These are phyloP conservation scores for Botrytis elliptica DNA, from an alignment of 2,329 filamentous ascomycete genomes.

Conservation along the genomic window DNA sequence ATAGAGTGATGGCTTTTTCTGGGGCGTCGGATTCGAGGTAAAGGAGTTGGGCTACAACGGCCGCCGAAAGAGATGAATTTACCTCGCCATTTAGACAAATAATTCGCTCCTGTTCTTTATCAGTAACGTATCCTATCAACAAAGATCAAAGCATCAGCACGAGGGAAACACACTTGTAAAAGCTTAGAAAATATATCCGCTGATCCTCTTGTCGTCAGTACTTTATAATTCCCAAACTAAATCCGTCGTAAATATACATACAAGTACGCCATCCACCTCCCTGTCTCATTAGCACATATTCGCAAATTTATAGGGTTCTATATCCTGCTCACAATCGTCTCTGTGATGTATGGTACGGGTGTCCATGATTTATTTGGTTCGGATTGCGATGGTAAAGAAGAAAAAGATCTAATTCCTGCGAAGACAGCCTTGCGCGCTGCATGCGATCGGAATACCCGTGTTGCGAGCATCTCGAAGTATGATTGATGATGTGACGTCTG, in stretches of 20 bases:
- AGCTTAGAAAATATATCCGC: slow-evolving; percentile 83
- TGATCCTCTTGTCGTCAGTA: slow-evolving; percentile 39
- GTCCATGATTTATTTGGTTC: slow-evolving; percentile 39
- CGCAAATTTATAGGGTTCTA: slow-evolving; percentile 13
- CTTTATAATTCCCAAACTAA: slow-evolving; percentile 30
- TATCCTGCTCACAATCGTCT: slow-evolving; percentile 52
- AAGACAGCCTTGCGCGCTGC: slow-evolving; percentile 31
- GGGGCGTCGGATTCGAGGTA: slow-evolving; percentile 98
- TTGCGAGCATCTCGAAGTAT: slow-evolving; percentile 32
- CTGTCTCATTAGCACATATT: slow-evolving; percentile 45
- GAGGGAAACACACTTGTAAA: slow-evolving; percentile 58
- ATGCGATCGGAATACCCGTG: slow-evolving; percentile 31
- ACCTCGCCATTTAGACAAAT: slow-evolving; percentile 90
- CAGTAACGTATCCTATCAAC: slow-evolving; percentile 42
- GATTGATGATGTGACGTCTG: background rate
- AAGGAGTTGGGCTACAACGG: slow-evolving; percentile 90
- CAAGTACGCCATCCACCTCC: slow-evolving; percentile 76
- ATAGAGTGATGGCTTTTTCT: slow-evolving; percentile 92
- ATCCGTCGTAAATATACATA: slow-evolving; percentile 45
- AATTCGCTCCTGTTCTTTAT: slow-evolving; percentile 96
- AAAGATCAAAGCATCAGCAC: background rate
- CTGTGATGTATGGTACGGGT: slow-evolving; percentile 54
- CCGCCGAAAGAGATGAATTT: slow-evolving; percentile 86
- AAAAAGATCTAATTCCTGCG: slow-evolving; percentile 30
- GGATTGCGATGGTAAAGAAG: slow-evolving; percentile 28